phyloP scores from a whole-genome alignment of 1,139 yeast genomes.

The Kurtzmaniella natalensis region DNA sequence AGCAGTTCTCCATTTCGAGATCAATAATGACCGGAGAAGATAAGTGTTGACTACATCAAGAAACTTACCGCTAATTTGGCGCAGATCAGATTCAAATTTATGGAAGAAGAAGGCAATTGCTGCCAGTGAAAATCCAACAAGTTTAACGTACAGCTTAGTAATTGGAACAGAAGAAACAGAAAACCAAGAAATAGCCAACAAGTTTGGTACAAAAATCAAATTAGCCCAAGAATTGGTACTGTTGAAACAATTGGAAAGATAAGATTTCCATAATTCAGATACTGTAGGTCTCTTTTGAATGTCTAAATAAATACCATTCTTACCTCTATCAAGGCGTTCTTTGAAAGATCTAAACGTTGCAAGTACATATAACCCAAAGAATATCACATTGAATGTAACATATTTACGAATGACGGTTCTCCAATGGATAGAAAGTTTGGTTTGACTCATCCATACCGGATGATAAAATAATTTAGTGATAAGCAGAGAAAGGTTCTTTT shows the following conservation, averaged over 20 bases:
- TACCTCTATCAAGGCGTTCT: constrained; percentile 1
- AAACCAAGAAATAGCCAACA: constrained; percentile 32
- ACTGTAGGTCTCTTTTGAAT: not conserved
- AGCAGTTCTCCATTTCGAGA: constrained; percentile 41
- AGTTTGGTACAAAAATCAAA: constrained; percentile 35
- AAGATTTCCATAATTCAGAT: not conserved
- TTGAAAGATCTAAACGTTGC: constrained; percentile 13
- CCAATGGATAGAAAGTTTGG: constrained; percentile 21
- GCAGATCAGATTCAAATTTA: constrained; percentile 12
- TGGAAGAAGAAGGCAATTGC: constrained; percentile 18
- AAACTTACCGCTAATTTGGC: constrained; percentile 8
- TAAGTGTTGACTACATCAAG: constrained; percentile 31
- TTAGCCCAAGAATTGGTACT: constrained; percentile 31
- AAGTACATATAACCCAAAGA: constrained; percentile 18
- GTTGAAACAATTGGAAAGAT: constrained; percentile 15
- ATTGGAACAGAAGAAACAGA: constrained; percentile 14
- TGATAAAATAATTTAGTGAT: constrained; percentile 31
- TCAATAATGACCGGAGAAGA: constrained; percentile 29
- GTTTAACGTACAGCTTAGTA: constrained; percentile 32
- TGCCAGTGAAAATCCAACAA: constrained; percentile 34
- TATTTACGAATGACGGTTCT: constrained; percentile 24
- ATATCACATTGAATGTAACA: constrained; percentile 21
- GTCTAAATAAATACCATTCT: constrained; percentile 3
- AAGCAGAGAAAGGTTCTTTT: constrained; percentile 31
- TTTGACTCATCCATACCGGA: constrained; percentile 43